A percentile compares a stretch with the other conserved stretches of the same genome.
phyloP scores from a whole-genome alignment of 805 yeast genomes.

The Lachancea quebecensis region DNA sequence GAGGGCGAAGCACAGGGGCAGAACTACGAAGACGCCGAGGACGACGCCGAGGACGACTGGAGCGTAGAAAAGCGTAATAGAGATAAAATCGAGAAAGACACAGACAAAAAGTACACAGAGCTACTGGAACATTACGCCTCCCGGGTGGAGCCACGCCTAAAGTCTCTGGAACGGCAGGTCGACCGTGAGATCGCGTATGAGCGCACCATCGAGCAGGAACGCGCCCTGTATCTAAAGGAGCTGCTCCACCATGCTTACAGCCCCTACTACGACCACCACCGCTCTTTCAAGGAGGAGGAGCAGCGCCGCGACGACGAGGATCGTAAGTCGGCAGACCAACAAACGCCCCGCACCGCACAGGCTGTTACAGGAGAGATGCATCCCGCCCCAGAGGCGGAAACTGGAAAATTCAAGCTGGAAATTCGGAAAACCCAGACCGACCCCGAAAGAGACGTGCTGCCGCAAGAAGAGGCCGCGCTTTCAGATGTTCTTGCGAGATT shows the following conservation, averaged over 20 bases:
- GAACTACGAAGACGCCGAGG: conserved; percentile 12
- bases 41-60: conserved; percentile 12
- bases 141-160: conserved; percentile 17
- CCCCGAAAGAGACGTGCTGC: not conserved
- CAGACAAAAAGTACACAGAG: conserved; percentile 10
- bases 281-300: conserved; percentile 23
- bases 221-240: conserved; percentile 20
- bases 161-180: conserved; percentile 11
- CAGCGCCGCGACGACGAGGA: conserved; percentile 9
- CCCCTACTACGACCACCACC: conserved; percentile 23
- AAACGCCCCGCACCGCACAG: not conserved
- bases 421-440: conserved; percentile 14
- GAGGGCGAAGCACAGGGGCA: conserved; percentile 11
- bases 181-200: conserved; percentile 16
- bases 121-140: conserved; percentile 13
- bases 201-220: conserved; percentile 9
- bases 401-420: conserved; percentile 23
- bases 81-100: conserved; percentile 12
- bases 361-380: not conserved
- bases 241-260: conserved; percentile 19
- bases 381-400: not conserved
- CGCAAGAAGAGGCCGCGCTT: conserved; percentile 10
- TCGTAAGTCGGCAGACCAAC: conserved; percentile 6
- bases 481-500: conserved; percentile 12
- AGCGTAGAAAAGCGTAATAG: conserved; percentile 12